Percentiles rank a stretch among this genome's conserved stretches.
These are phyloP conservation scores for Fusarium buxicola DNA, from an alignment of 2,329 filamentous ascomycete genomes.

Conservation along the genomic window DNA sequence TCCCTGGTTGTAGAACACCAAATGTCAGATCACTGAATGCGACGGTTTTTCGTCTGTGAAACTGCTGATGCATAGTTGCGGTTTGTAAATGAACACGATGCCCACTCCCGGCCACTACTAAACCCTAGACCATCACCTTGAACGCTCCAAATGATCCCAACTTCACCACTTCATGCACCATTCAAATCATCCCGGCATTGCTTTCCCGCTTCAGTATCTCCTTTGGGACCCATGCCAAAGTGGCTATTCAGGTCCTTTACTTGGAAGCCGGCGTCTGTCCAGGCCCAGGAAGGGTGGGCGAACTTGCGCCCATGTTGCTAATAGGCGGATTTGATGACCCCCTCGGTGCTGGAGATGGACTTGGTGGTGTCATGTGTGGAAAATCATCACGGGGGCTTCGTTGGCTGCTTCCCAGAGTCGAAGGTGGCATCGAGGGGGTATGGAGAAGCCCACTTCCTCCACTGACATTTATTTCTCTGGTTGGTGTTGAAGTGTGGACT, in stretches of 20 bases:
- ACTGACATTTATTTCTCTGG: background rate
- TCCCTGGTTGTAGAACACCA: background rate
- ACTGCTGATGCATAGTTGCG: no score
- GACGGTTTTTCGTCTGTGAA: no score
- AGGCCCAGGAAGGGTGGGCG: background rate
- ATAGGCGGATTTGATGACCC: background rate
- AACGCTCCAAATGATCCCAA: no score
- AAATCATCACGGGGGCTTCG: background rate
- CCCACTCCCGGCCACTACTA: no score
- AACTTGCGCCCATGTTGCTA: background rate
- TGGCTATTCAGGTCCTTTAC: background rate
- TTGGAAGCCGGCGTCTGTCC: background rate
- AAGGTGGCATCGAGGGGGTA: constrained; percentile 9
- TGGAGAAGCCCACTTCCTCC: background rate
- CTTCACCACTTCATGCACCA: no score
- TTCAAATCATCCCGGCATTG: no score
- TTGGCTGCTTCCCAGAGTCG: background rate
- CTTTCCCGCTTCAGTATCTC: no score
- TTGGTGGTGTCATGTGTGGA: constrained; percentile 32
- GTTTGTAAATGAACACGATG: no score
- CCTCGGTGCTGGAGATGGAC: constrained; percentile 38
- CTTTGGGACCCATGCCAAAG: no score
- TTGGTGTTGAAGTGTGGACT: background rate
- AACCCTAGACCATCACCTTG: no score
- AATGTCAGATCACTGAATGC: background rate